phyloP scores from a whole-genome alignment of 768 basidiomycete genomes.

The Cantharellus anzutake region DNA sequence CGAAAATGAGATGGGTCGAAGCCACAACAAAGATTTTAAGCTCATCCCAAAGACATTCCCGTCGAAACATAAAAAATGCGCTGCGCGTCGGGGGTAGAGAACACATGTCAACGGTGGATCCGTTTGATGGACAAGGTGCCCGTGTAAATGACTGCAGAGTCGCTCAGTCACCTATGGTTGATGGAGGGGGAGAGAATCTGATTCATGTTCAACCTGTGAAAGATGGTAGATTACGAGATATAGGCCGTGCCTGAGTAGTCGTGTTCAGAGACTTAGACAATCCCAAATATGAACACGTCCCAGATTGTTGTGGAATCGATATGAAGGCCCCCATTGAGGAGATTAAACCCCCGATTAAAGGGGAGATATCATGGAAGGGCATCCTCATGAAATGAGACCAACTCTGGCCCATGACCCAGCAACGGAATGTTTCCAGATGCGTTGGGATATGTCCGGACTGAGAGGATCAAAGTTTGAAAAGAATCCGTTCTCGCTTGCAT shows the following conservation, averaged over 20 bases:
- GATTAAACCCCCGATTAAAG: no score
- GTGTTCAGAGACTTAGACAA: no score
- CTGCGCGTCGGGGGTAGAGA: slow-evolving; percentile 42
- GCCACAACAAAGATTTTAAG: slow-evolving; percentile 35
- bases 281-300: no score
- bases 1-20: slow-evolving; percentile 28
- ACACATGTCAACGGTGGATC: slow-evolving; percentile 64
- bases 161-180: background rate
- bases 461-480: background rate
- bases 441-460: no score
- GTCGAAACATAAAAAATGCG: slow-evolving; percentile 20
- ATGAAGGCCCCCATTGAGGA: no score
- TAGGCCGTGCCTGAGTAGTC: slow-evolving; percentile 17
- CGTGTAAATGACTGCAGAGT: slow-evolving; percentile 10
- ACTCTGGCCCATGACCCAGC: background rate
- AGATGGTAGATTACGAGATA: slow-evolving; percentile 49
- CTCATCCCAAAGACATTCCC: slow-evolving; percentile 21
- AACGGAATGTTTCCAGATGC: background rate
- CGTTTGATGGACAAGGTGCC: slow-evolving; percentile 38
- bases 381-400: no score
- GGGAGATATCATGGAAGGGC: no score
- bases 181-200: slow-evolving; percentile 27
- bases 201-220: slow-evolving; percentile 38
- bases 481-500: slow-evolving; percentile 1
- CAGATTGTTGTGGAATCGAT: no score